Base-by-base conservation (phyloP, 73 alveolate species). In the Stentor roeselii region DNA sequence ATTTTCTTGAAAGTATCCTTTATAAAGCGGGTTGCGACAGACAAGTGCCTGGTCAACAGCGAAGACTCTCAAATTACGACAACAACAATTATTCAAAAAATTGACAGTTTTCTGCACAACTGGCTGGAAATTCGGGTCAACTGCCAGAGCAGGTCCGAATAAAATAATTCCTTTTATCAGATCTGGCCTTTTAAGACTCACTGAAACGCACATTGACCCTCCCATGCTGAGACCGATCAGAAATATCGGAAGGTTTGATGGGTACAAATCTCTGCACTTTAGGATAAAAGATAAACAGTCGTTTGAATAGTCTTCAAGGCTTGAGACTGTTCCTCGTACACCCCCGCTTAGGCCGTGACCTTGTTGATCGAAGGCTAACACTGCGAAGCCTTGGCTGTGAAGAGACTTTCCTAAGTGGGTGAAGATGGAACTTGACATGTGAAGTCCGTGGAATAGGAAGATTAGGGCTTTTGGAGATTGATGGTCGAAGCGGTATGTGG, bases 321-420 rank as follows among this genome's bases (percentile, higher is more conserved):
- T 67, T 32, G 37, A 0, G 11, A 67, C 37, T 34, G 21, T 15
- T 1, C 80, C 37, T 32, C 80, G 21, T 21, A 40, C 27, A 14
- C 80, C 80, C 14, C 37, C 80, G 34, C 80, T 67, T 67, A 27
- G 21, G 21, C 80, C 80, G 34, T 67, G 80, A 1, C 80, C 80
- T 67, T 67, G 50, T 2, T 67, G 80, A 2, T 67, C 80, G 27
- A 67, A 21, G 34, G 80, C 80, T 1, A 67, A 27, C 1, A 67
- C 80, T 30, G 80, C 34, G 34, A 27, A 67, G 37, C 80, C 80
- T 27, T 67, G 21, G 21, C 34, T 40, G 34, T 67, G 37, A 40
- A 67, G 41, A 21, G 14, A 30, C 34, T 67, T 67, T 0, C 42
- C n/a, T 21, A 67, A 14, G 2, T 67, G 37, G 42, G 41, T 34